Base-by-base conservation (phyloP, 768 basidiomycete genomes). In the Mycena belliarum region DNA sequence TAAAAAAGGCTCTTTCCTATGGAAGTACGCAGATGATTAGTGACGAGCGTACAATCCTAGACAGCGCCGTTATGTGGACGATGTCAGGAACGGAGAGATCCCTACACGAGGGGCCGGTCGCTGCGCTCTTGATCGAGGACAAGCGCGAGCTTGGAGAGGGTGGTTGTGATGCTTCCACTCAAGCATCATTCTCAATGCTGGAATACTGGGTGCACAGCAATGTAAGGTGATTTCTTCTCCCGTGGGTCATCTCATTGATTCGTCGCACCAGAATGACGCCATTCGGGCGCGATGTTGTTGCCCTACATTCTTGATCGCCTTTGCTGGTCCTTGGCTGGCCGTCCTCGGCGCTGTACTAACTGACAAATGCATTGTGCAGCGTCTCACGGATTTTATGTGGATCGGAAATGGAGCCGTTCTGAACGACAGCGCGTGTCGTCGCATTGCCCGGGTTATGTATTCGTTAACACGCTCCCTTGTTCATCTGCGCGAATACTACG, bases 321-420 rank as follows among this genome's bases (percentile, higher is more conserved):
- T 58, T 11, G 67, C 57, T 10, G 70, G 73, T 7, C 63, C 74
- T 15, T 72, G 68, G 67, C 38, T 77, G 11, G 25, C 51, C 18
- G 60, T 77, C 40, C 59, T 72, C 50, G 74, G 76, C n/a, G 70
- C 58, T 23, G 59, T 76, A 9, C 23, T 70, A 15, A 71, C 70
- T 0, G 44, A 61, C 32, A 50, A 54, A 2, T 65, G 66, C 41
- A 59, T 77, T 15, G 65, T 73, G 21, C 73, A 75, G 41, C 59
- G 59, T n/a, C 70, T 76, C 16, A 75, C 72, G 0, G 75, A 74
- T 28, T 61, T 68, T 28, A 29, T 69, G 4, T 73, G 69, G 67
- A 12, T 72, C 16, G 70, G 65, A 14, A 3, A 18, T n/a, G 51
- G 26, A 16, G 57, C 64, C 41, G 42, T 49, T 16, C 40, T 49